These are phyloP conservation scores for Saccharomyces pastorianus DNA, from an alignment of 1,139 yeast genomes.

Conservation along the genomic window DNA sequence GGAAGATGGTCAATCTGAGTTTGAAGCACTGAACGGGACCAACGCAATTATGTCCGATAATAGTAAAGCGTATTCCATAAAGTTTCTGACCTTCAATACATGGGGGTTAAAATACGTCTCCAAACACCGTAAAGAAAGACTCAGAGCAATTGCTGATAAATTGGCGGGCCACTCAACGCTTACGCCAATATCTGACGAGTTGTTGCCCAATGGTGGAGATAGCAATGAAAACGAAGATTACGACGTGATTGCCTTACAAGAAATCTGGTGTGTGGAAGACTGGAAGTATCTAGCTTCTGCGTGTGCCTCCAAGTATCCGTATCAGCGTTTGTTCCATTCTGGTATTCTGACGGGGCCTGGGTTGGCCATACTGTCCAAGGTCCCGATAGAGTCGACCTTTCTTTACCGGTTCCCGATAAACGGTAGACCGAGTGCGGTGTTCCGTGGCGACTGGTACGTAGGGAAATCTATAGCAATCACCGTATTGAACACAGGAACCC, in stretches of 20 bases:
- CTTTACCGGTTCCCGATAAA: slow-evolving; percentile 81
- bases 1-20: neutral
- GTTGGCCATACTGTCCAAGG: slow-evolving; percentile 69
- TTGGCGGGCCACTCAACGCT: slow-evolving; percentile 37
- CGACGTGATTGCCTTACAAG: slow-evolving; percentile 86
- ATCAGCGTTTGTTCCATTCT: slow-evolving; percentile 60
- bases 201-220: slow-evolving; percentile 7
- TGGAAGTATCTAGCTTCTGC: slow-evolving; percentile 53
- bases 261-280: slow-evolving; percentile 83
- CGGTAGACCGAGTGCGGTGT: slow-evolving; percentile 90
- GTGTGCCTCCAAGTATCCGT: slow-evolving; percentile 49
- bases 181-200: slow-evolving; percentile 6
- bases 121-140: slow-evolving; percentile 53
- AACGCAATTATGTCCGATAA: neutral
- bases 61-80: slow-evolving; percentile 25
- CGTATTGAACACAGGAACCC: slow-evolving; percentile 39
- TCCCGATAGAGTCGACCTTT: slow-evolving; percentile 74
- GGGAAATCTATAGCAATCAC: slow-evolving; percentile 87
- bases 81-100: slow-evolving; percentile 59
- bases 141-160: slow-evolving; percentile 64
- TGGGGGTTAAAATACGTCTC: slow-evolving; percentile 91
- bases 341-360: slow-evolving; percentile 95
- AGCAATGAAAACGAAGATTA: slow-evolving; percentile 40
- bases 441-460: slow-evolving; percentile 95
- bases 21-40: neutral